Base-by-base conservation (phyloP, 768 basidiomycete species). In the Thelephora ganbajun region DNA sequence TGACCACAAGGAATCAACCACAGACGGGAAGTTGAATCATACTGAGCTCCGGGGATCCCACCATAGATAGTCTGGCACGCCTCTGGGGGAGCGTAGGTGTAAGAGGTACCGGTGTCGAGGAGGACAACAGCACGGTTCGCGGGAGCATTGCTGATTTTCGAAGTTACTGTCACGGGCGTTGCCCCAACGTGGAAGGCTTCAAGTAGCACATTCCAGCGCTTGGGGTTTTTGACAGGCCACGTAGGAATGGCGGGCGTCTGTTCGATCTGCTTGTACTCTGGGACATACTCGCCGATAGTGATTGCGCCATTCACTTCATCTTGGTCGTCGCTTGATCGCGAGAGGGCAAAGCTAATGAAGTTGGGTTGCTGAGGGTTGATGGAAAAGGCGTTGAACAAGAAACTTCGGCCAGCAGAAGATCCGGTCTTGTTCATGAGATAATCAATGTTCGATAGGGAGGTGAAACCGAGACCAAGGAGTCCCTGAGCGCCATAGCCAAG, bases 61-160 rank as follows among this genome's bases (percentile, higher is more conserved):
- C 76, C 67, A 55, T 90, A 91, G 48, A 91, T 84, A 11, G 81
- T 74, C 45, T 79, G 66, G 49, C 75, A 77, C 20, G 83, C 72
- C 1, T 70, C 75, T 44, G 68, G 61, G 1, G 88, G 76, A 5
- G 74, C 82, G 60, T 91, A 90, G 80, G 83, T 79, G 60, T 78
- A 87, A 2, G 87, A 86, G 3, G 88, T 80, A 5, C 88, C 88
- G 50, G 76, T 88, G 60, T 91, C 88, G 47, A 91, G 70, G 30
- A 86, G 66, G 19, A 76, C 73, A 43, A 90, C 84, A 5, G 83
- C 85, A 55, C 79, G 79, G 54, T 80, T 77, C 30, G 67, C 65
- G 5, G 86, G 83, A 1, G 74, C 86, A 26, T 66, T 68, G 3
- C 60, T 39, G 22, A 88, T 76, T 6, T 59, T 64, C 19, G 74